A percentile compares a stretch with the other conserved stretches of the same genome.
Evolutionary conservation across 23 red algal genomes (phyloP).

Genomic region (Agarophyton chilense): DNA sequence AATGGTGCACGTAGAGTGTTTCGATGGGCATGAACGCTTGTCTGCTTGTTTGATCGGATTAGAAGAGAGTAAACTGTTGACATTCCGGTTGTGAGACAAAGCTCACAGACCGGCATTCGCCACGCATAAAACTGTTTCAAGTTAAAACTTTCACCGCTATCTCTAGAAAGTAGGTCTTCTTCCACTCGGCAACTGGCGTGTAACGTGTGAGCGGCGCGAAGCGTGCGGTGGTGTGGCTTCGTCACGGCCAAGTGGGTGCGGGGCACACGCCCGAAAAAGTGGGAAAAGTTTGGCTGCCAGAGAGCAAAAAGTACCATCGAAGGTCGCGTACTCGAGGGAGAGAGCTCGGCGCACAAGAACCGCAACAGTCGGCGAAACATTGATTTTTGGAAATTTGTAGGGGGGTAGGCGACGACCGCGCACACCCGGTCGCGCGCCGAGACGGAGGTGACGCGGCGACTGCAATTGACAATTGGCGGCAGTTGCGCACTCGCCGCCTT

Average conservation of each 20-base stretch:
- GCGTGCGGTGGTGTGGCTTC: too few species aligned
- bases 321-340: not conserved
- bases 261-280: too few species aligned
- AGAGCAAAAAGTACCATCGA: not conserved
- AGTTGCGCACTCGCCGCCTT: conserved; percentile 26
- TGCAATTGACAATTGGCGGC: conserved; percentile 49
- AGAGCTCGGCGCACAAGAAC: not conserved
- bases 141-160: too few species aligned
- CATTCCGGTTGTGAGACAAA: too few species aligned
- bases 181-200: too few species aligned
- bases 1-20: not conserved
- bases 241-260: too few species aligned
- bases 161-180: too few species aligned
- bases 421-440: conserved; percentile 3
- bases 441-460: conserved; percentile 29
- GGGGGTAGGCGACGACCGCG: conserved; percentile 1
- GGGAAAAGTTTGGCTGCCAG: not conserved
- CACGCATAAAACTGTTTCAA: too few species aligned
- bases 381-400: conserved; percentile 28
- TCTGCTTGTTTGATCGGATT: not conserved
- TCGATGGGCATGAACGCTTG: not conserved
- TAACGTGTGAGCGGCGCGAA: too few species aligned
- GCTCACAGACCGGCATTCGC: too few species aligned
- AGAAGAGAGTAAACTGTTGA: too few species aligned
- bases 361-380: not conserved